A percentile compares a stretch with the other conserved stretches of the same genome.
These are phyloP conservation scores for Begonia masoniana DNA, from an alignment of 306 rosid species.

Conservation along the genomic window DNA sequence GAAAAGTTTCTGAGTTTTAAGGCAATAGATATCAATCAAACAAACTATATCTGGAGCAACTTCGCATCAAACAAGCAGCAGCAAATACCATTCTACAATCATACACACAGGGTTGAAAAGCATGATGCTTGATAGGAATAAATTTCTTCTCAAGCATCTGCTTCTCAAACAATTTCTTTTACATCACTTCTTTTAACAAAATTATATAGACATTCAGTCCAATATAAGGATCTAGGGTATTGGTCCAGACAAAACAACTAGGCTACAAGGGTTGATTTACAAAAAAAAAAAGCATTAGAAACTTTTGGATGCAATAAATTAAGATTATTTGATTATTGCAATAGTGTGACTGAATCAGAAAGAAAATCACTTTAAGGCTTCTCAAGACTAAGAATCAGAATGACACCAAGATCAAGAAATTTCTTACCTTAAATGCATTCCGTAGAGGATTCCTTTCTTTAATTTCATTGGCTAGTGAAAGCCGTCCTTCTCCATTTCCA, in stretches of 20 bases:
- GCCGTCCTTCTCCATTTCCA: conserved; percentile 75
- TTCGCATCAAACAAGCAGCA: background rate
- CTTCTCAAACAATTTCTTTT: background rate
- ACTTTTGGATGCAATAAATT: background rate
- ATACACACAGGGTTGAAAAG: background rate
- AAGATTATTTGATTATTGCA: background rate
- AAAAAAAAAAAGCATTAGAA: background rate
- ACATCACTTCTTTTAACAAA: background rate
- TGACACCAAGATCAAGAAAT: no score
- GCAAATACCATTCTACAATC: background rate
- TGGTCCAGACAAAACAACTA: no score
- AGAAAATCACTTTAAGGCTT: no score
- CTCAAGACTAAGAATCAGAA: conserved; percentile 12
- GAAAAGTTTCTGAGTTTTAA: no score
- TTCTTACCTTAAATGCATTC: conserved; percentile 65
- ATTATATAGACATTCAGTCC: no score
- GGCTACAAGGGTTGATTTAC: no score
- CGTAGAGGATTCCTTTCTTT: conserved; percentile 85
- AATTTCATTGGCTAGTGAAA: conserved; percentile 65
- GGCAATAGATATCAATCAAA: no score
- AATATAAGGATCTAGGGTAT: no score
- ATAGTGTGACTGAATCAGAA: no score
- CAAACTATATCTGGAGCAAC: no score
- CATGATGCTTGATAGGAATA: background rate
- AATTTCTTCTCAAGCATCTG: background rate